These are phyloP conservation scores for Talaromyces marneffei DNA, from an alignment of 2,329 filamentous ascomycete genomes.

Conservation along the genomic window DNA sequence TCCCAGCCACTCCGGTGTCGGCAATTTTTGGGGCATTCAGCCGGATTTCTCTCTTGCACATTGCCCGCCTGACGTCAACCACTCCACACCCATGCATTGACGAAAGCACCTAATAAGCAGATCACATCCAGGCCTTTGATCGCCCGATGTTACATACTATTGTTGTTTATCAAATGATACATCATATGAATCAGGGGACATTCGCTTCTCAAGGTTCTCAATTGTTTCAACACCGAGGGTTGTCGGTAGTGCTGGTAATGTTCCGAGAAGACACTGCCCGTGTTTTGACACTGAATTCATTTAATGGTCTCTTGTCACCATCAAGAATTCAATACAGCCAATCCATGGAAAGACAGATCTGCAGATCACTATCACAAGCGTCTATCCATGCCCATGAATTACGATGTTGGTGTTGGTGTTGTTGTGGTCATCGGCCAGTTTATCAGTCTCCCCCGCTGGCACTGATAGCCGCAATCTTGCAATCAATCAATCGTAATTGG, in stretches of 20 bases:
- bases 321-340: neutral
- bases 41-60: neutral
- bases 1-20: neutral
- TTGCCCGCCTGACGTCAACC: constrained; percentile 13
- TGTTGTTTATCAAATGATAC: no score
- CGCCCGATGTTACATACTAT: neutral
- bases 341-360: neutral
- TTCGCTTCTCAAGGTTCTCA: neutral
- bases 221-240: neutral
- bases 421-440: neutral
- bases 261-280: neutral
- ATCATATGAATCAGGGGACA: neutral
- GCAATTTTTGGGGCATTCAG: neutral
- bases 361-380: neutral
- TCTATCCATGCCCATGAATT: neutral
- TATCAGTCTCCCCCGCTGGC: neutral
- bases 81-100: constrained; percentile 6
- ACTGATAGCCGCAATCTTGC: neutral
- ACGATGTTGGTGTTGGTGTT: neutral
- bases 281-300: neutral
- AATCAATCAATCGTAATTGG: neutral
- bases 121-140: neutral
- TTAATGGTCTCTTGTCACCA: neutral
- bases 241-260: neutral
- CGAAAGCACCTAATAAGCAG: neutral